These are phyloP conservation scores for Geopyxis carbonaria DNA, from an alignment of 495 filamentous ascomycete genomes.

Conservation along the genomic window DNA sequence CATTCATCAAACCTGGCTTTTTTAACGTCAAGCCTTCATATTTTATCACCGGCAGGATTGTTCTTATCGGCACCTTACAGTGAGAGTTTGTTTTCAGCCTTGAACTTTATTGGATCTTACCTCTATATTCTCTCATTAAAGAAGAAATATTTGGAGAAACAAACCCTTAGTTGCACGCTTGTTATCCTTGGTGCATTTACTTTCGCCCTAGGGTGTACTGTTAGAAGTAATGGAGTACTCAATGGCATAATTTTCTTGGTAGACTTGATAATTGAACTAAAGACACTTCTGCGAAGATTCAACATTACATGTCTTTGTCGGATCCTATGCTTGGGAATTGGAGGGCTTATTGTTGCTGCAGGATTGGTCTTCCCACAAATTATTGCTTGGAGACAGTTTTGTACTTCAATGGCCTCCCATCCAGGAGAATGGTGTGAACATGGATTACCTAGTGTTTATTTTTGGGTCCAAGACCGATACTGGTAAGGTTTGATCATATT, in stretches of 20 bases:
- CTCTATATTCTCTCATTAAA: conserved; percentile 44
- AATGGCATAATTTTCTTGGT: conserved; percentile 57
- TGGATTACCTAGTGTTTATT: conserved; percentile 65
- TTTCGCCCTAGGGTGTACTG: conserved; percentile 51
- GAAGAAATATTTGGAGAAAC: conserved; percentile 1
- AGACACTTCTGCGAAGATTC: conserved; percentile 14
- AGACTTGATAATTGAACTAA: conserved; percentile 28
- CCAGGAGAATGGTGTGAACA: conserved; percentile 58
- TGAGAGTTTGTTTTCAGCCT: conserved; percentile 61
- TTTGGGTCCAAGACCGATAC: conserved; percentile 74
- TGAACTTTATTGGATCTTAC: conserved; percentile 57
- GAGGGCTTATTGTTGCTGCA: conserved; percentile 47
- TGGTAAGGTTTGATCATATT: conserved; percentile 41
- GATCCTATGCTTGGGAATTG: conserved; percentile 38
- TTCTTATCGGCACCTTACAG: conserved; percentile 80
- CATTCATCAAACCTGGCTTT: not conserved
- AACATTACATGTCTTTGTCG: conserved; percentile 27
- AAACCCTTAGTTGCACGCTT: conserved; percentile 8
- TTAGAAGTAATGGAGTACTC: conserved; percentile 75
- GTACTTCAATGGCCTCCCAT: conserved; percentile 31
- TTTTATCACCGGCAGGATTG: conserved; percentile 70
- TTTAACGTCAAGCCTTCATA: conserved; percentile 45
- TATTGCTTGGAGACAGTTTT: conserved; percentile 59
- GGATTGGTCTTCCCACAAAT: conserved; percentile 57
- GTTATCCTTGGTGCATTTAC: conserved; percentile 11